Evolutionary conservation across 108 stramenopile species (phyloP), one percentile per base, ranked within the genome.

Genomic region (Craspedostauros australis): DNA sequence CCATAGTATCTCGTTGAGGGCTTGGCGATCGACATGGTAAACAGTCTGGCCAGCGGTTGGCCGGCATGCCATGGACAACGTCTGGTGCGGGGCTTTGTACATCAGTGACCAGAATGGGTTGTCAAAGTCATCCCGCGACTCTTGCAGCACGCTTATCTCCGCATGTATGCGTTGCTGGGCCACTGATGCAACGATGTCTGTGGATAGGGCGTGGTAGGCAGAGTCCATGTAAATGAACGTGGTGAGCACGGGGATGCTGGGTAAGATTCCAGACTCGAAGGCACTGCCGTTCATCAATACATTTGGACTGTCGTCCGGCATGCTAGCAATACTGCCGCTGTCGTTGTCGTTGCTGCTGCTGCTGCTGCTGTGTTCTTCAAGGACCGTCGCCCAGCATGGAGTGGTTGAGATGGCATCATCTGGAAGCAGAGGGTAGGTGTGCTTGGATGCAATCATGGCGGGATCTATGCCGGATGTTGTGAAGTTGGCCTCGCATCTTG

Each of bases 211-310:
- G 19, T 47, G 47, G 46, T 65, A 80, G 11, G 27, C 24, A 8
- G 64, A 63, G 55, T 64, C 66, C 2, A 74, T 79, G 41, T 60
- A 57, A 7, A 84, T 32, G 34, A 62, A 74, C 22, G 64, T 68
- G 22, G 79, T 65, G n/a, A 77, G 59, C 4, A 77, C 63, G n/a
- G 83, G 77, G 31, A 84, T 77, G 43, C 68, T 36, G 0, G 47
- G 26, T 23, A 84, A 62, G 4, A 64, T 46, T 20, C 83, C 79
- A 9, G 83, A 84, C 19, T 73, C 77, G 46, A 84, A 77, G 9
- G 65, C 77, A 39, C 38, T 47, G 8, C 83, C 83, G 42, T 68
- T 54, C n/a, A 61, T 58, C 67, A 79, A 12, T 12, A 12, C 11
- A 36, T 36, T 36, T 12, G 34, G 34, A n/a, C n/a, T n/a, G n/a